phyloP scores from a whole-genome alignment of 2,329 filamentous ascomycete genomes.

The Colletotrichum musae region DNA sequence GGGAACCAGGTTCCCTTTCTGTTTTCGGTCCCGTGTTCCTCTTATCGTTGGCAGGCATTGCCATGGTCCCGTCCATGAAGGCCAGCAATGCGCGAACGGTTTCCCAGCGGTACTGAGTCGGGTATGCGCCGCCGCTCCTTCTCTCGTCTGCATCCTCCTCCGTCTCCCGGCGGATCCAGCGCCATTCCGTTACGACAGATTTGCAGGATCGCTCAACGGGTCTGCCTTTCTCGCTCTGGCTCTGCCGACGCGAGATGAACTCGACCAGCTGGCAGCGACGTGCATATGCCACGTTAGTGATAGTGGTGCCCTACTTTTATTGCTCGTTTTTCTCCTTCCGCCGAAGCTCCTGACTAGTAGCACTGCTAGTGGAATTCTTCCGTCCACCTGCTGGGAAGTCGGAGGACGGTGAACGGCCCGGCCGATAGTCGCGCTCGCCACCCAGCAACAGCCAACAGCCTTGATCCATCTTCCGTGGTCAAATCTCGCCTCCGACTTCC shows the following conservation, averaged over 20 bases:
- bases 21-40: slow-evolving; percentile 15
- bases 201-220: slow-evolving; percentile 20
- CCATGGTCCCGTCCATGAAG: slow-evolving; percentile 28
- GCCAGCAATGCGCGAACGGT: slow-evolving; percentile 35
- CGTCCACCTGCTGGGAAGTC: slow-evolving; percentile 2
- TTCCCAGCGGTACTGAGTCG: slow-evolving; percentile 29
- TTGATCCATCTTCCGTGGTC: slow-evolving; percentile 19
- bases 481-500: slow-evolving; percentile 37
- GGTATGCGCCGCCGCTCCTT: neutral
- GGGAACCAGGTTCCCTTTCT: slow-evolving; percentile 30
- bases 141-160: no score
- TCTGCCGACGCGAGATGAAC: slow-evolving; percentile 14
- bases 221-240: neutral
- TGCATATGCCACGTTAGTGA: slow-evolving; percentile 13
- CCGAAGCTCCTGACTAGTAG: slow-evolving; percentile 13
- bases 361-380: slow-evolving; percentile 22
- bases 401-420: slow-evolving; percentile 14
- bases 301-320: neutral
- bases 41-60: slow-evolving; percentile 35
- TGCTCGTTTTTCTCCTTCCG: no score
- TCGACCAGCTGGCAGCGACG: slow-evolving; percentile 4
- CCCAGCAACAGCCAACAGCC: slow-evolving; percentile 23
- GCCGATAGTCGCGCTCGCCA: slow-evolving; percentile 23
- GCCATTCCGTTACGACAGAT: slow-evolving; percentile 20
- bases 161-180: slow-evolving; percentile 5